Base-by-base conservation (phyloP, 2,329 filamentous ascomycete species). In the Aureobasidium sp. region DNA sequence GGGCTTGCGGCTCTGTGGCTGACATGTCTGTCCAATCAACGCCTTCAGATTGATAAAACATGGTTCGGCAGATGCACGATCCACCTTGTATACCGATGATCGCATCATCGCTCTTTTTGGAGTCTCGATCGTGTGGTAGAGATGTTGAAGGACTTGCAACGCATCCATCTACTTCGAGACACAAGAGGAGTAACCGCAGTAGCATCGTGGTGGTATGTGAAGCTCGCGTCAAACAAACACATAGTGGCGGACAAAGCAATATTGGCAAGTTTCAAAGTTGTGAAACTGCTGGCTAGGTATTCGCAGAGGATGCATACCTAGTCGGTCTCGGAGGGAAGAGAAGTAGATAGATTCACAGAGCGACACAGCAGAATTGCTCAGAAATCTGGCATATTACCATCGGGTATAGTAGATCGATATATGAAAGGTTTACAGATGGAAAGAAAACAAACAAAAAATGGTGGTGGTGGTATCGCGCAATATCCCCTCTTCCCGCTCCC, bases 391-490 rank as follows among this genome's bases (percentile, higher is more conserved):
- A 22, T 48, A 59, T 59, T 48, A 59, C 40, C 54, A 57, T 47
- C 19, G 17, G 31, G 42, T 39, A 39, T 44, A 57, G 53, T 57
- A 45, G 42, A 59, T 48, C 29, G 11, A 50, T n/a, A 22, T 42
- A 54, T 37, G 39, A 9, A 39, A 39, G 9, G 29, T 59, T 17
- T 48, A 59, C 31, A 59, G 7, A 31, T 47, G 27, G 37, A 57
- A 45, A 45, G 14, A 11, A 14, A 24, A 33, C 17, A 47, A 22
- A 29, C n/a, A n/a, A 48, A 47, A 22, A 57, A 39, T 22, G 9
- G n/a, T 45, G 44, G 54, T 59, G 33, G 54, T 59, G 54, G 54
- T 59, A 59, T 59, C 54, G 54, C 54, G 54, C 54, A 52, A 39
- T 48, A 48, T 59, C 22, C 42, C 54, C 33, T 37, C 44, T 49